phyloP scores from a whole-genome alignment of 2,329 filamentous ascomycete genomes.

The Nigrograna mackinnonii region DNA sequence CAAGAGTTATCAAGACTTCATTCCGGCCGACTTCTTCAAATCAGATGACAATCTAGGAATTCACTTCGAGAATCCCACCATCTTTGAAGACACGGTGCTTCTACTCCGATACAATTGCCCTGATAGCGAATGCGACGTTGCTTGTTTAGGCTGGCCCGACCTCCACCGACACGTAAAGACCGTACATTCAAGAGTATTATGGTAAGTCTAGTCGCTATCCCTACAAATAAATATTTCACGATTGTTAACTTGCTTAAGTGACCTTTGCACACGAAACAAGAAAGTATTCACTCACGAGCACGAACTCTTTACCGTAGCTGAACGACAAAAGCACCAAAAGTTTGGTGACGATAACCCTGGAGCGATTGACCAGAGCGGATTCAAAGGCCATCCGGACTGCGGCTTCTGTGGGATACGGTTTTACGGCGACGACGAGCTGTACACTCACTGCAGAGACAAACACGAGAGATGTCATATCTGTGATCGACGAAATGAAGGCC shows the following conservation, averaged over 20 bases:
- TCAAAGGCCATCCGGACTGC: constrained; percentile 93
- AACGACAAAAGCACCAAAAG: constrained; percentile 85
- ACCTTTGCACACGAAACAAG: constrained; percentile 90
- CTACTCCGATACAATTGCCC: constrained; percentile 95
- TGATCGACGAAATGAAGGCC: constrained; percentile 66
- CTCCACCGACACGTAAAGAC: constrained; percentile 80
- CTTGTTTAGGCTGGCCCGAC: constrained; percentile 80
- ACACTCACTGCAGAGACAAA: constrained; percentile 87
- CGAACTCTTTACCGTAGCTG: constrained; percentile 80
- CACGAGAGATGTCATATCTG: constrained; percentile 96
- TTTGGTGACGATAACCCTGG: constrained; percentile 90
- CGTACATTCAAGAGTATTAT: constrained; percentile 85
- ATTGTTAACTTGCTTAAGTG: constrained; percentile 49
- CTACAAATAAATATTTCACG: background rate
- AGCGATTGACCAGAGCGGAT: constrained; percentile 88
- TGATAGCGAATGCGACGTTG: constrained; percentile 79
- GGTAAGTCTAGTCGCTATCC: constrained; percentile 46
- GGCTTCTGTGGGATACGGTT: constrained; percentile 90
- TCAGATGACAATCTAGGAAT: constrained; percentile 88
- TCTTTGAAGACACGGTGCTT: constrained; percentile 87
- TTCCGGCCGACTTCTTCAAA: constrained; percentile 70
- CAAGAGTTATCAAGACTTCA: constrained; percentile 87
- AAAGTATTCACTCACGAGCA: constrained; percentile 99
- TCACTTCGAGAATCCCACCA: constrained; percentile 84
- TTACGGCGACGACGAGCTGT: constrained; percentile 95